Base-by-base conservation (phyloP, 148 eudicot genomes). In the Nepenthes mirabilis region DNA sequence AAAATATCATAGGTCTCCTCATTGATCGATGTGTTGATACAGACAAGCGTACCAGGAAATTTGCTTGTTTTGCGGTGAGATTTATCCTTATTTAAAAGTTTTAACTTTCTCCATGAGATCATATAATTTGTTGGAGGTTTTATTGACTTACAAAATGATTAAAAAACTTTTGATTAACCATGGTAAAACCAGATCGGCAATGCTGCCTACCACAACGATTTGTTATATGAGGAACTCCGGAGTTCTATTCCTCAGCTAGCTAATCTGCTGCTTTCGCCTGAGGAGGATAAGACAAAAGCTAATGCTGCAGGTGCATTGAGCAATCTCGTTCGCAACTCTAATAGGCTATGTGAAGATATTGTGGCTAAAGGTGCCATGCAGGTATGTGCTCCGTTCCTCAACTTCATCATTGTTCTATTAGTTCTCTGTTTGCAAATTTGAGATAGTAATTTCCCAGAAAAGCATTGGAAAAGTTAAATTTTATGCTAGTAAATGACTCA, bases 241-340 rank as follows among this genome's bases (percentile, higher is more conserved):
- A 77, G 85, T 72, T 87, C 85, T 51, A 89, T 93, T 52, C 87
- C 95, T 64, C 96, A 89, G 68, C 79, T 93, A 14, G 86, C 83
- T 48, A 80, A 69, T 49, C 59, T 93, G 79, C 72, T 93, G 61
- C 77, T 88, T 64, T 82, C 89, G 14, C 71, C 83, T 2, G 95
- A 88, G 76, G 96, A 93, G 73, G 95, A 86, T 78, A 93, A 93
- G 67, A 93, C 94, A 23, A 93, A 88, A 77, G 83, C 99, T 45
- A 93, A 93, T 75, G 99, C 96, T 71, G 96, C 96, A 8, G 99
- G 99, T 54, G 99, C 99, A 60, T 74, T 93, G 60, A 93, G 99
- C 52, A 93, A 93, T 77, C 90, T 93, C 43, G 95, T 93, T 59
- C 96, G 99, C 66, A 86, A 93, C 66, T 93, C 99, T 55, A 78